Base-by-base conservation (phyloP, 768 basidiomycete genomes). In the Collybia sp. region DNA sequence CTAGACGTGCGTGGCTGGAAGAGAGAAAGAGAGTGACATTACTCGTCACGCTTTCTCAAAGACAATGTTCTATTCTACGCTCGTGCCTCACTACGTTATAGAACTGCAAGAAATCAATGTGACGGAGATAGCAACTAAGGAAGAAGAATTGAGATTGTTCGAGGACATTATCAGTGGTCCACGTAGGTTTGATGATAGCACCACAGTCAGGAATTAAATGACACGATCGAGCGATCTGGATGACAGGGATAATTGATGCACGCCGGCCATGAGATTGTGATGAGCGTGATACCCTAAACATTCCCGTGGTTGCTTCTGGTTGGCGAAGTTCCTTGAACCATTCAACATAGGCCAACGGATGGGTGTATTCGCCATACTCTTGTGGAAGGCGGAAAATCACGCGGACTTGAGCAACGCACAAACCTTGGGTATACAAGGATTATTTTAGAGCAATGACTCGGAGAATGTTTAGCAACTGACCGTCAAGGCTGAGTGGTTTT, bases 171-270 rank as follows among this genome's bases (percentile, higher is more conserved):
- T 32, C 25, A 12, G 42, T 43, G 18, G 42, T 43, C 42, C 42
- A 43, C 2, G 12, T 15, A 2, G 2, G 6, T 31, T 44, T 36
- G 17, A 50, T 16, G 12, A 41, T 1, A 8, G 20, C 13, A 15
- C 54, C 50, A 57, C 49, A 58, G 10, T 50, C 40, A 0, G 64
- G 62, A 16, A 65, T 50, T 1, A 68, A 48, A 46, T 68, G 66
- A 41, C 63, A 65, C 11, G 58, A 56, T 12, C 56, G 53, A 5
- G 56, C 16, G 17, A 68, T 60, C 6, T 58, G 19, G 9, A 47
- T 57, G 2, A 58, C 30, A 0, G 54, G 49, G 11, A 67, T 55
- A 11, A 68, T 47, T 1, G 52, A 50, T 4, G 56, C 56, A 30
- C 45, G 38, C 31, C 39, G 48, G 2, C 37, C 36, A 33, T 49